Base-by-base conservation (phyloP, 2,329 filamentous ascomycete species). In the Aureobasidium sp. region DNA sequence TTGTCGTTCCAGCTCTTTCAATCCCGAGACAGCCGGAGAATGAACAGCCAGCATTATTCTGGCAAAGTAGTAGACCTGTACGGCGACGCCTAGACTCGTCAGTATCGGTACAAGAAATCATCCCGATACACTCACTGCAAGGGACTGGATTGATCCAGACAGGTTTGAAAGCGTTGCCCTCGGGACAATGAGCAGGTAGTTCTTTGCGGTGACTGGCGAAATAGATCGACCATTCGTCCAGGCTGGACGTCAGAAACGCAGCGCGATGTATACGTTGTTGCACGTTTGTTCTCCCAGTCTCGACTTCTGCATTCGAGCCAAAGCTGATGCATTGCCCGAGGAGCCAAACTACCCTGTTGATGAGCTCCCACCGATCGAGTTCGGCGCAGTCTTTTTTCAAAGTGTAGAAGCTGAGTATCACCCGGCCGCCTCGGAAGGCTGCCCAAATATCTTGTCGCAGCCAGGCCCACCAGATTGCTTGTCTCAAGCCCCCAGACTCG, bases 401-500 rank as follows among this genome's bases (percentile, higher is more conserved):
- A 47, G 75, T 76, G 82, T 83, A 87, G 53, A 85, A 84, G 37
- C 78, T 85, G 64, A 85, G 78, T 2, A 80, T 79, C 8, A 79
- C 76, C 5, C 85, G 74, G 25, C 77, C 76, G 67, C 86, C 84
- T 0, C 83, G 77, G 65, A 86, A 86, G 0, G 84, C 84, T 1
- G 83, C 84, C 84, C 84, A 87, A 0, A 84, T 78, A 67, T 87
- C 85, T 67, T 87, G 85, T n/a, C 83, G 76, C 3, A 87, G 73
- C 85, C 84, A 87, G 0, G 81, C 79, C 84, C 85, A 87, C 85
- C 84, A 87, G 0, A 84, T 81, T 0, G 83, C 81, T 64, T 82
- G 79, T 45, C 81, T 76, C 0, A 87, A 73, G 0, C 83, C 82
- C 0, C 80, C 79, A 0, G 79, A 81, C 55, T 83, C 83, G 1